Percentiles rank a stretch among this genome's conserved stretches.
These are phyloP conservation scores for Fusarium armeniacum DNA, from an alignment of 2,329 filamentous ascomycete species.

Conservation along the genomic window DNA sequence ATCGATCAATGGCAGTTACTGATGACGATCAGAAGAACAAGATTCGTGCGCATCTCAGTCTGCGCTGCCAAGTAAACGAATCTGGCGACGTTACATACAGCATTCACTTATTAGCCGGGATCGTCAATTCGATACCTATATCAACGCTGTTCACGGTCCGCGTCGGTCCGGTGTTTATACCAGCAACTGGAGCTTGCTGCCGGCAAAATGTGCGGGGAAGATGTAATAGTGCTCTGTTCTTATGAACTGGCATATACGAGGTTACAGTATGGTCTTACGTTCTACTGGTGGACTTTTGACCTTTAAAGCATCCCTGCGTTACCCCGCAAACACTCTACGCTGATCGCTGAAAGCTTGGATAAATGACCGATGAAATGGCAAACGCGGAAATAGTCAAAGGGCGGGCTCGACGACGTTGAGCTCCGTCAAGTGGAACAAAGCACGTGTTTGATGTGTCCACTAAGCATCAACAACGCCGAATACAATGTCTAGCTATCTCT, in stretches of 20 bases:
- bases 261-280: neutral
- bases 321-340: constrained; percentile 10
- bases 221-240: neutral
- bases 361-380: neutral
- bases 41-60: constrained; percentile 19
- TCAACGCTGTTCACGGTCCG: neutral
- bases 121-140: neutral
- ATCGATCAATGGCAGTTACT: neutral
- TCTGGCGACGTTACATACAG: neutral
- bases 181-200: neutral
- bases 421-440: too few relatives aligned
- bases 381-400: too few relatives aligned
- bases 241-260: neutral
- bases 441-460: too few relatives aligned
- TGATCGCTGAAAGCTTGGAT: constrained; percentile 3
- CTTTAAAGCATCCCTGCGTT: neutral
- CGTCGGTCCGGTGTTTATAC: neutral
- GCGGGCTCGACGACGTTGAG: too few relatives aligned
- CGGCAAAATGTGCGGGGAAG: neutral
- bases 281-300: neutral
- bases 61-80: neutral
- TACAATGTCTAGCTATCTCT: neutral
- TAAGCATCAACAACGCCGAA: too few relatives aligned
- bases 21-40: neutral
- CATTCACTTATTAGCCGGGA: constrained; percentile 1